Base-by-base conservation (phyloP, 1,284 basidiomycete species). In the Rhodotorula sp. region DNA sequence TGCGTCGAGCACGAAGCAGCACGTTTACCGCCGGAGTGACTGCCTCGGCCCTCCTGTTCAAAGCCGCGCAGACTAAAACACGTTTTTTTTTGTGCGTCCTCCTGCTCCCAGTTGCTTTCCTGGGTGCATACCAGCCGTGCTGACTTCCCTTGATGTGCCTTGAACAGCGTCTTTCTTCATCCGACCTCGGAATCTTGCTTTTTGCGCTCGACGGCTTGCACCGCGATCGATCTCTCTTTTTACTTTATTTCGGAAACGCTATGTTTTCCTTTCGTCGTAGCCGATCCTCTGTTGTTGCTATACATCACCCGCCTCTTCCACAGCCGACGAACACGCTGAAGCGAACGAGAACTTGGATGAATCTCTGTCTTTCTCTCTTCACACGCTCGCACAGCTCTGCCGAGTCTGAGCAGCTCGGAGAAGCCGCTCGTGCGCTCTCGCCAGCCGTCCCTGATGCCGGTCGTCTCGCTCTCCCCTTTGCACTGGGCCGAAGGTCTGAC, bases 401-500 rank as follows among this genome's bases (percentile, higher is more conserved):
- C 29, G 16, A 10, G 16, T 26, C 12, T n/a, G 34, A 43, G n/a
- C n/a, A 3, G 21, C 34, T 18, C 7, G 5, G 3, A 43, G 1
- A 10, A 39, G 39, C 39, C 7, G 7, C 7, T 51, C 20, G 49
- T 23, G 20, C 1, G 49, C 49, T 14, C 49, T 8, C 49, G 20
- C 52, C 5, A 29, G n/a, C 26, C 52, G n/a, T 26, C 29, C 48
- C 18, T 7, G 14, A 54, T 62, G 60, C n/a, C 57, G 51, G 46
- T 59, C 8, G 67, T 66, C 23, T 63, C 63, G 12, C 64, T 72
- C 14, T 52, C 67, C 1, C 49, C 67, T 3, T 20, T 43, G 12
- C 67, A 68, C 67, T 49, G 34, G 23, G 26, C 60, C 15, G 70
- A 72, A 39, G 67, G 70, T 5, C 39, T 63, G 34, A 72, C 70